Percentiles rank a stretch among this genome's conserved stretches.
Conservation (phyloP, 176 grass and related monocot genomes). For the Oropetium thomaeum region DNA sequence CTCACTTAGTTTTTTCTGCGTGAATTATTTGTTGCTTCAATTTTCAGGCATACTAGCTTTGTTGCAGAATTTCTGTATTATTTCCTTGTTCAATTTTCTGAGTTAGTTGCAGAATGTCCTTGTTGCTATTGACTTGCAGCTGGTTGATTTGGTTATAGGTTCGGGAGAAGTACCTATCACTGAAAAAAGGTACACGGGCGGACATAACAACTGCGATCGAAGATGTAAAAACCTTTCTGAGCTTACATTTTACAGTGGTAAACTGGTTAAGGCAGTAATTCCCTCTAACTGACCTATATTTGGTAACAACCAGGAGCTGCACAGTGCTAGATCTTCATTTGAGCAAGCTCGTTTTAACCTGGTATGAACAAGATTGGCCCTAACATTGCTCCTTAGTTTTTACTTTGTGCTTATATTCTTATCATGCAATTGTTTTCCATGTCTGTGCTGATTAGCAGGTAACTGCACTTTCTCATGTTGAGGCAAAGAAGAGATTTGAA, state of each 20-base stretch:
- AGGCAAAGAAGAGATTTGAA: conserved; percentile 99
- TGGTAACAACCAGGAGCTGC: conserved; percentile 66
- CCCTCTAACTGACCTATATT: conserved; percentile 21
- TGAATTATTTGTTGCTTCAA: background rate
- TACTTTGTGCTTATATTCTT: conserved; percentile 1
- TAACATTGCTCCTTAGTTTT: conserved; percentile 12
- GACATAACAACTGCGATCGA: conserved; percentile 81
- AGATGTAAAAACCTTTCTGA: conserved; percentile 68
- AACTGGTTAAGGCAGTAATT: conserved; percentile 10
- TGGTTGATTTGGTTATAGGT: conserved; percentile 49
- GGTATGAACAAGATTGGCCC: conserved; percentile 39
- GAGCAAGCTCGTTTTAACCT: conserved; percentile 98
- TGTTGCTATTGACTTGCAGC: conserved; percentile 24
- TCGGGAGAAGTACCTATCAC: conserved; percentile 79
- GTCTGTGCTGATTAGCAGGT: conserved; percentile 51
- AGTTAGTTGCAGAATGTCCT: too few relatives aligned
- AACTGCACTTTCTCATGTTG: conserved; percentile 85
- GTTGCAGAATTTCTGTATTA: background rate
- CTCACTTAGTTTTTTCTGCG: conserved; percentile 5
- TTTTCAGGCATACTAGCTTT: conserved; percentile 4
- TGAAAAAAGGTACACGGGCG: conserved; percentile 92
- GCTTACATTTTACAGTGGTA: conserved; percentile 8
- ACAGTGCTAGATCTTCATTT: conserved; percentile 91
- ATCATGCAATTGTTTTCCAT: conserved; percentile 17
- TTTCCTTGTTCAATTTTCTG: conserved; percentile 20